Base-by-base conservation (phyloP, 1,284 basidiomycete species). In the Anthracocystis setariae region DNA sequence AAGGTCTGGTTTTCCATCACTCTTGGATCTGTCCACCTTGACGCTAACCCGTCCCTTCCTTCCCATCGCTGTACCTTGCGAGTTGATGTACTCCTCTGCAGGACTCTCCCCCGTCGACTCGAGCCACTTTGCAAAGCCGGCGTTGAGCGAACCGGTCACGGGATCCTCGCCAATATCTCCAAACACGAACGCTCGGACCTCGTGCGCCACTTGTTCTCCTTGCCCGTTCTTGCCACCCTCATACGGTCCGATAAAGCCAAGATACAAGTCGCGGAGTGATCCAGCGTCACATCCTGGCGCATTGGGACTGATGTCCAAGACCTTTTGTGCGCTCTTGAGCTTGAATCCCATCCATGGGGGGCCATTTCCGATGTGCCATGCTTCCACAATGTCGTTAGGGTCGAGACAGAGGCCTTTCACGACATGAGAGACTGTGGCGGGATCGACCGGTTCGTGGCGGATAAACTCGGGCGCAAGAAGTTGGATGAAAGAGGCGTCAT, bases 91-190 rank as follows among this genome's bases (percentile, higher is more conserved):
- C 18, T 50, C 57, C 2, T 44, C 52, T 2, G 60, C 49, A 1
- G 72, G 67, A 12, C 54, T 59, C 18, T 66, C 46, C 4, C 57
- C 67, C 1, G 64, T 52, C 12, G 37, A 18, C 33, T 71, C 67
- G 3, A 77, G 57, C 75, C 73, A 80, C 27, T 58, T 60, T 18
- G 73, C 75, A 10, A 78, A 53, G 3, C 76, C 76, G 15, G 73
- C 78, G 44, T 76, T 80, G 17, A 79, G 47, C 32, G 74, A 77
- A 15, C 79, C 79, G 0, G 76, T 78, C n/a, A 78, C 76, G 0
- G 79, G 74, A 53, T 79, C 79, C 45, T 79, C 74, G 33, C 52
- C 50, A 15, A 66, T 68, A 18, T 58, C 50, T 3, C 62, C 69
- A 49, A 57, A 66, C 2, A 48, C 53, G 18, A 78, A 70, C 0